phyloP scores from a whole-genome alignment of 1,139 yeast genomes.

The Saccharomyces hybrid region DNA sequence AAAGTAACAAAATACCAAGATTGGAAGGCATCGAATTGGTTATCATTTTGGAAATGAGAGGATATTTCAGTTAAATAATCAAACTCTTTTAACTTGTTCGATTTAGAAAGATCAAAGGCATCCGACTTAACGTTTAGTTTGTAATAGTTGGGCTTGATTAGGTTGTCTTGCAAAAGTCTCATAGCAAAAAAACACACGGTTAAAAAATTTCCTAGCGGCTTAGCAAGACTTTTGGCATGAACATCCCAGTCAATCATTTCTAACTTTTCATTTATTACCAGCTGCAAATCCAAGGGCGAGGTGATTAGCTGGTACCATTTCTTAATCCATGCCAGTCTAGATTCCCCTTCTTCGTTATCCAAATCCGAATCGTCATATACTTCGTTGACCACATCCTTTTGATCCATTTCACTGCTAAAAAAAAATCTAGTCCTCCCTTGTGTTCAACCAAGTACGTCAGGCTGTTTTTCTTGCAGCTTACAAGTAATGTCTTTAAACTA shows the following conservation, averaged over 20 bases:
- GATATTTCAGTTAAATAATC: constrained; percentile 20
- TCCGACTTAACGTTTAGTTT: constrained; percentile 18
- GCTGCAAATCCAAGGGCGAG: constrained; percentile 47
- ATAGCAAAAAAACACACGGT: constrained; percentile 30
- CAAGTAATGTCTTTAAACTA: not conserved
- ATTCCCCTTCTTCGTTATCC: constrained; percentile 5
- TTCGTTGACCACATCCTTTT: not conserved
- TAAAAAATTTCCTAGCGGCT: constrained; percentile 41
- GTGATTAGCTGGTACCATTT: constrained; percentile 6
- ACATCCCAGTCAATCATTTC: constrained; percentile 61
- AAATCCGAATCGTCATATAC: constrained; percentile 12
- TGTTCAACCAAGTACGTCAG: not conserved
- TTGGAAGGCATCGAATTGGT: not conserved
- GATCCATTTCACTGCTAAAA: not conserved
- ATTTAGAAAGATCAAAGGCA: constrained; percentile 27
- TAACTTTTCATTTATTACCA: constrained; percentile 46
- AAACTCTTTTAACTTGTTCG: constrained; percentile 23
- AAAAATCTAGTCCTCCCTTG: not conserved
- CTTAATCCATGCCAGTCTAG: constrained; percentile 7
- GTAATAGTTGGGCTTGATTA: constrained; percentile 23
- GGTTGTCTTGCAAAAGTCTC: constrained; percentile 31
- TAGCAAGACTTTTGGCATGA: constrained; percentile 39
- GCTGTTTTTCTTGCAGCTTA: not conserved
- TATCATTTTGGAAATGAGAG: constrained; percentile 1
- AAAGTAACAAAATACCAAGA: constrained; percentile 12